These are phyloP conservation scores for Didymella segeticola DNA, from an alignment of 2,329 filamentous ascomycete genomes.

Conservation along the genomic window DNA sequence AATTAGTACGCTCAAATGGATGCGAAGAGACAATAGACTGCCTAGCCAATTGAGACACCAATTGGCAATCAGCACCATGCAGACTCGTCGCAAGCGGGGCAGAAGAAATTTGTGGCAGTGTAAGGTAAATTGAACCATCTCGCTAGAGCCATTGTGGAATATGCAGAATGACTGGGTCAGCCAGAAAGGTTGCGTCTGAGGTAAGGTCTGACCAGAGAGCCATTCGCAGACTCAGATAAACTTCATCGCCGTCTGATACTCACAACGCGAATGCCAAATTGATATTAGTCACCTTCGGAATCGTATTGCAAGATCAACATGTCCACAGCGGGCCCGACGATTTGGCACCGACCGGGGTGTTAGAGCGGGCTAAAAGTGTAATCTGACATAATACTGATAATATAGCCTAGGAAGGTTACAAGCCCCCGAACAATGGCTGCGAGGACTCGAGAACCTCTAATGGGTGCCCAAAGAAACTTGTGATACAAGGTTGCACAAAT, in stretches of 20 bases:
- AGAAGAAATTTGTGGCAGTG: slow-evolving; percentile 36
- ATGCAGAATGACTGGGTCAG: slow-evolving; percentile 33
- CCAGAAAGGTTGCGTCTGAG: slow-evolving; percentile 28
- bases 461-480: neutral
- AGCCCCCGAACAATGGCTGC: neutral
- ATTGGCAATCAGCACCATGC: slow-evolving; percentile 25
- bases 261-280: slow-evolving; percentile 27
- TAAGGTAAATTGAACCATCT: slow-evolving; percentile 34
- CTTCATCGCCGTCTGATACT: slow-evolving; percentile 31
- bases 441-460: neutral
- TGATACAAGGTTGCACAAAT: neutral
- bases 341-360: neutral
- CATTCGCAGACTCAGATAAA: slow-evolving; percentile 12
- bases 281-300: no score
- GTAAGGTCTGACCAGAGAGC: neutral
- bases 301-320: slow-evolving; percentile 1
- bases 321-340: neutral
- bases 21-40: slow-evolving; percentile 25
- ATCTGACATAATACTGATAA: neutral
- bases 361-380: neutral
- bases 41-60: slow-evolving; percentile 24
- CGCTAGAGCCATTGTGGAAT: slow-evolving; percentile 34
- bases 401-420: neutral
- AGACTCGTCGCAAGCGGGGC: slow-evolving; percentile 23
- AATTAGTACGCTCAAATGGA: slow-evolving; percentile 33